Evolutionary conservation across 345 rosid genomes (phyloP), one percentile per base, ranked within the genome.

Genomic region (Brassica carinata): DNA sequence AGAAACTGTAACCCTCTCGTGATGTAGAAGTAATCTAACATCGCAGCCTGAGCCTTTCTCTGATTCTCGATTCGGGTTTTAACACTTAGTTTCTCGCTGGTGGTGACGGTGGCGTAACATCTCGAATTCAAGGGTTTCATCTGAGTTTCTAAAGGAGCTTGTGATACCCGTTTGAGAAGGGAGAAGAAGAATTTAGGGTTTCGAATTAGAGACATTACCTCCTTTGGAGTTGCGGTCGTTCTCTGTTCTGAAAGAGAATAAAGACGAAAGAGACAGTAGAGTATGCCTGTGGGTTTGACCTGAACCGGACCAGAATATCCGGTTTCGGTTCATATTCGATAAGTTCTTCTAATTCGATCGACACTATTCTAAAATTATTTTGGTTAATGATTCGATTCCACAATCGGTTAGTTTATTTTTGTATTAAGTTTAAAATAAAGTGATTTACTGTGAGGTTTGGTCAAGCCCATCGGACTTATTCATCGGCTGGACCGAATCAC

Each of bases 11-110:
- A 77, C 77, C 79, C 84, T 73, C 94, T 86, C 69, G 88, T 93
- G 67, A 51, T 64, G 77, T 90, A 88, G 73, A 93, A 79, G 81
- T 90, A 93, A 38, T 93, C 94, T 15, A 85, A 62, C 51, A 93
- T 77, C n/a, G 92, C 96, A 68, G 82, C 87, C 79, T 88, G 87
- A 18, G 90, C 94, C 45, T 67, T 19, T 31, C 10, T 55, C 18
- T 72, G 82, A 38, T 63, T 59, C 26, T 58, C 61, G 2, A 5
- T 19, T 34, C 15, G 67, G 2, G 19, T 58, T 58, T 7, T 48
- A 45, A 27, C 61, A 1, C 73, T 45, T 14, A 4, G 2, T 48
- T 72, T 72, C 76, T 58, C 51, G 67, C 76, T 64, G 74, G 76
- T 72, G 53, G 76, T n/a, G n/a, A n/a, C 74, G 74, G 76, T 72